phyloP scores from a whole-genome alignment of 2,329 filamentous ascomycete genomes.

The Diplodia sapinea region DNA sequence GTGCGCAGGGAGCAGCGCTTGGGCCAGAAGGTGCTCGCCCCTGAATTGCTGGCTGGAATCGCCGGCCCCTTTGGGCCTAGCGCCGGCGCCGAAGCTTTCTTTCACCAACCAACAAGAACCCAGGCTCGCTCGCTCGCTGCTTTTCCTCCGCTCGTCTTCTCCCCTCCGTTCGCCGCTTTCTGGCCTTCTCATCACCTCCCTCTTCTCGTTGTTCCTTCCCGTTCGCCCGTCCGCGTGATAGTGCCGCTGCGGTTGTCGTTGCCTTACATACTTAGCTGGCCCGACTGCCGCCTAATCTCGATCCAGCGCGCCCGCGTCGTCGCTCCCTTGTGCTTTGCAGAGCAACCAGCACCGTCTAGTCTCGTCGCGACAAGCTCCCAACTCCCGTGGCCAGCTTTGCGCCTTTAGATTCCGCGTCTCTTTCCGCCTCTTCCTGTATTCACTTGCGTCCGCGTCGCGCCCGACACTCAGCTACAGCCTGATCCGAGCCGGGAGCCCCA shows the following conservation, averaged over 20 bases:
- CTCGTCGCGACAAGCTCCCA: slow-evolving; percentile 1
- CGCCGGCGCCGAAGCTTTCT: slow-evolving; percentile 5
- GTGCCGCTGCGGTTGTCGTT: slow-evolving; percentile 28
- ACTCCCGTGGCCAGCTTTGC: slow-evolving; percentile 7
- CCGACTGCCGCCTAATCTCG: slow-evolving; percentile 38
- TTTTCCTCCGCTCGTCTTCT: slow-evolving; percentile 67
- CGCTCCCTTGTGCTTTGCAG: slow-evolving; percentile 40
- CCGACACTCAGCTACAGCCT: slow-evolving; percentile 11
- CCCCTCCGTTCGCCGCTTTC: slow-evolving; percentile 71
- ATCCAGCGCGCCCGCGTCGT: slow-evolving; percentile 45
- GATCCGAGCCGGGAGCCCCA: slow-evolving; percentile 1
- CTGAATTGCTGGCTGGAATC: slow-evolving; percentile 21
- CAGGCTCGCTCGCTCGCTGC: slow-evolving; percentile 36
- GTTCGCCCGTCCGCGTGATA: slow-evolving; percentile 30
- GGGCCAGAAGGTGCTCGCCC: neutral
- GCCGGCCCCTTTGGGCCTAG: slow-evolving; percentile 3
- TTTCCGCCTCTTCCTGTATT: slow-evolving; percentile 20
- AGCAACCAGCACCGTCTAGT: slow-evolving; percentile 30
- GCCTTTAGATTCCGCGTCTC: slow-evolving; percentile 21
- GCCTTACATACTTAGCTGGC: slow-evolving; percentile 42
- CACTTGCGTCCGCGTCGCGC: slow-evolving; percentile 17
- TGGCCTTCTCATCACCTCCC: slow-evolving; percentile 36
- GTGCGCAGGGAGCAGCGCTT: slow-evolving; percentile 4
- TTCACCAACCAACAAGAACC: slow-evolving; percentile 15
- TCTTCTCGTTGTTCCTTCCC: slow-evolving; percentile 34